A percentile compares a stretch with the other conserved stretches of the same genome.
Evolutionary conservation across 2,329 filamentous ascomycete species (phyloP).

Genomic region (Apiospora saccharicola): DNA sequence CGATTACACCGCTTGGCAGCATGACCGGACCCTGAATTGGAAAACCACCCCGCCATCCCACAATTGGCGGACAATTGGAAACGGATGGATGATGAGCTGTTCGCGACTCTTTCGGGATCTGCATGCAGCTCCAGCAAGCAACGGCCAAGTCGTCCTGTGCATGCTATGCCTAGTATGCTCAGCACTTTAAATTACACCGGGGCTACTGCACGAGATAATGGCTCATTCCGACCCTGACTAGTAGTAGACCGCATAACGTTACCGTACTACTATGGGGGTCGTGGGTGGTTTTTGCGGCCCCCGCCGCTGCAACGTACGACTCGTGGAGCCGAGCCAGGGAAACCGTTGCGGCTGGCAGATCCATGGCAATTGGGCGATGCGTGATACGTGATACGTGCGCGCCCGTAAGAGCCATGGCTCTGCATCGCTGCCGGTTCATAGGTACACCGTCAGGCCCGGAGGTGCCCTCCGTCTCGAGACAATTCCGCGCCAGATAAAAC

Average conservation of each 20-base stretch:
- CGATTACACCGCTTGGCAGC: too few relatives aligned
- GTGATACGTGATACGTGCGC: too few relatives aligned
- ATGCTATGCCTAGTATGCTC: not conserved
- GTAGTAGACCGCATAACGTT: not conserved
- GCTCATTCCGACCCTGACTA: not conserved
- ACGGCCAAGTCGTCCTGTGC: not conserved
- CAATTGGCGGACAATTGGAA: not conserved
- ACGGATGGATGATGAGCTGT: not conserved
- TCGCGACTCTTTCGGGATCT: not conserved
- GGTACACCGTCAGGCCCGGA: not conserved
- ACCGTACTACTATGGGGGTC: not conserved
- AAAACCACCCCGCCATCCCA: too few relatives aligned
- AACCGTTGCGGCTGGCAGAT: not conserved
- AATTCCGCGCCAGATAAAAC: not conserved
- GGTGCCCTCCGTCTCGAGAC: too few relatives aligned
- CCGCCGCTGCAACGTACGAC: not conserved
- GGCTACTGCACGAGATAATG: constrained; percentile 3
- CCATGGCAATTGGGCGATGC: not conserved
- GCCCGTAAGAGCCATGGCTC: too few relatives aligned
- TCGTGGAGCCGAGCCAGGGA: not conserved
- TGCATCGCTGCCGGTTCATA: not conserved
- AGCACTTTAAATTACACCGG: not conserved
- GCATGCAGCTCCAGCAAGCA: not conserved
- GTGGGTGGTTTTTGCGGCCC: not conserved
- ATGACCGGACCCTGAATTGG: too few relatives aligned